A percentile compares a stretch with the other conserved stretches of the same genome.
Evolutionary conservation across 1,284 basidiomycete species (phyloP).

Genomic region (Coniferiporia sulphurascens): DNA sequence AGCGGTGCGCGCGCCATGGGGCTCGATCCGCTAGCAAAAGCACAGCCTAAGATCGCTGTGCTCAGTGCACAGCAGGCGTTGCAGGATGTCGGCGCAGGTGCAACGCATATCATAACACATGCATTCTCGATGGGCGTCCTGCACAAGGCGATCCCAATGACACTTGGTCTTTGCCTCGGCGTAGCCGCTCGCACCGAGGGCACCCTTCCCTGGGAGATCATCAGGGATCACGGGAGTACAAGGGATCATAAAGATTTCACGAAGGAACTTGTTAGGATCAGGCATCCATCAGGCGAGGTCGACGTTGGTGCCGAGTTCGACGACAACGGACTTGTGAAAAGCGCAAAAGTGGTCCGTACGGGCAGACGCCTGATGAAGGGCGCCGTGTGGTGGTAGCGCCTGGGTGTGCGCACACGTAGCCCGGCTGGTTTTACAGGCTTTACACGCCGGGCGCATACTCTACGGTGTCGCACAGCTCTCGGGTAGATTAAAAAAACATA

Average conservation of each 20-base stretch:
- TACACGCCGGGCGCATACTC: too few relatives aligned
- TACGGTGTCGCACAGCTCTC: too few relatives aligned
- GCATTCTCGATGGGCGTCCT: slow-evolving; percentile 69
- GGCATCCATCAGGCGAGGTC: slow-evolving; percentile 61
- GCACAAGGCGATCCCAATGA: slow-evolving; percentile 73
- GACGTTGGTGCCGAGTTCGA: slow-evolving; percentile 56
- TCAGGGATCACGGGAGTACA: slow-evolving; percentile 14
- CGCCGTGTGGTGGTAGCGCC: slow-evolving; percentile 54
- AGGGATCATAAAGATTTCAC: not conserved
- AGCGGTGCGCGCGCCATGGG: slow-evolving; percentile 59
- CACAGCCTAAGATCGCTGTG: slow-evolving; percentile 69
- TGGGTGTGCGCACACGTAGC: too few relatives aligned
- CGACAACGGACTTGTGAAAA: slow-evolving; percentile 41
- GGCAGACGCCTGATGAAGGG: slow-evolving; percentile 69
- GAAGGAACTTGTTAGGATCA: slow-evolving; percentile 34
- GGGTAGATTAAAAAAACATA: too few relatives aligned
- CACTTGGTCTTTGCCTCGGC: slow-evolving; percentile 65
- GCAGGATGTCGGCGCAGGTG: slow-evolving; percentile 22
- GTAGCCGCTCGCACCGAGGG: slow-evolving; percentile 52
- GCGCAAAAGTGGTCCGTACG: slow-evolving; percentile 61
- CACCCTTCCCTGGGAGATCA: slow-evolving; percentile 48
- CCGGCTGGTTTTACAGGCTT: too few relatives aligned
- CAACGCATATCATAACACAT: slow-evolving; percentile 47
- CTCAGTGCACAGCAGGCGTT: slow-evolving; percentile 36
- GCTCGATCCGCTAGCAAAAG: slow-evolving; percentile 53